Base-by-base conservation (phyloP, 345 rosid genomes). In the Dimocarpus longan region DNA sequence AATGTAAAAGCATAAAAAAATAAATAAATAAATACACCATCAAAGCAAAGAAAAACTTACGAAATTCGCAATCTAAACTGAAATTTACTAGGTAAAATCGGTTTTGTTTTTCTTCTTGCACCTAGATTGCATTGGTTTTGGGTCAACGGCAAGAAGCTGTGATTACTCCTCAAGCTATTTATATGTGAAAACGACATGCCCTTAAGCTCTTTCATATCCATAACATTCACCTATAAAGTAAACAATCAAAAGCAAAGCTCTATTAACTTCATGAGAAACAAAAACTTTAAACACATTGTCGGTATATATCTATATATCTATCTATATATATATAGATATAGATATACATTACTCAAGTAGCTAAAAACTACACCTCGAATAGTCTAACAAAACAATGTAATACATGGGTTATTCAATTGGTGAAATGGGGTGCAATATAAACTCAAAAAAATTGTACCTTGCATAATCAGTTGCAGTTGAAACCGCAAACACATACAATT, bases 21-120 rank as follows among this genome's bases (percentile, higher is more conserved):
- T 6, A 69, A 42, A 26, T 26, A 26, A 26, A 26, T 1, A 26
- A 0, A 26, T 12, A 12, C 26, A 60, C 2, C 22, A 0, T 26
- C 74, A 44, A 80, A 48, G 73, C 37, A 12, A 65, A 65, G 73
- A 79, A 79, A 86, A 79, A 85, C 89, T 81, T 79, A 89, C 88
- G 66, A 65, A 81, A 70, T 80, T 24, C 46, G 87, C 48, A 84
- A 76, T 79, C 77, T 81, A 78, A 77, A 80, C 66, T 37, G 81
- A 72, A n/a, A 63, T 67, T 8, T 72, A 76, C 46, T 78, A 57
- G 65, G 60, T 75, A 42, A 24, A 13, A 37, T 15, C 22, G 22
- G 68, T 15, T 40, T 48, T n/a, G 19, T 12, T n/a, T 71, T 75
- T 68, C 73, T 74, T 15, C 68, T 74, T 12, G 16, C 66, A n/a